Evolutionary conservation across 2,329 filamentous ascomycete genomes (phyloP), one percentile per base, ranked within the genome.

Genomic region (Fusarium ambrosium): DNA sequence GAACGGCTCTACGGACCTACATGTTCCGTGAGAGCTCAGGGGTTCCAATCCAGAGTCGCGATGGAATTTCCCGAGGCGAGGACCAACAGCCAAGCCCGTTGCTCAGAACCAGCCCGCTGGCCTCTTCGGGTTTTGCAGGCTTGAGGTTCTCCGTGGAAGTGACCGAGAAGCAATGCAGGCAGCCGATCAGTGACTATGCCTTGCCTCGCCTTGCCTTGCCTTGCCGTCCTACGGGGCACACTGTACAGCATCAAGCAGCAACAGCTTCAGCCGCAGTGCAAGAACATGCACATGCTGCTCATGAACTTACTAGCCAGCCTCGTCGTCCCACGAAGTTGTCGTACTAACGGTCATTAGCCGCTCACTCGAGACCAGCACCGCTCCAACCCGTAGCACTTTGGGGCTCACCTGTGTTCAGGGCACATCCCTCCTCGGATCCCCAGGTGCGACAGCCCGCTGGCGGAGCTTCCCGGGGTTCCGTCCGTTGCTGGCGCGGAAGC

Each of bases 21-120:
- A 43, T 59, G 62, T 51, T 62, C 58, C 45, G 66, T 37, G 39
- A 22, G 24, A 53, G 41, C 36, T 43, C 64, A 69, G 34, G 69
- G 62, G 59, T 41, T 51, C 55, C 43, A 29, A 29, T 72, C 32
- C 27, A n/a, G 62, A 64, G 36, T 64, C 48, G n/a, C 34, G 14
- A 55, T 32, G 27, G 64, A 24, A 53, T 34, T 60, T 48, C 22
- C 55, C 55, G 62, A 45, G 36, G 37, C 32, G 43, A 73, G 55
- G 27, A 37, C 34, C 51, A 37, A 70, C 68, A 68, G 27, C 55
- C 64, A 63, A 64, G 60, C 51, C 61, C 43, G 8, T 51, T 62
- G 6, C 11, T 32, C 22, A 60, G 32, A 32, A 51, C 16, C 41
- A 43, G 29, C 39, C 41, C 34, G 29, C 13, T 65, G 53, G 22